Evolutionary conservation across 1,284 basidiomycete species (phyloP).

Genomic region (Amylostereum areolatum): DNA sequence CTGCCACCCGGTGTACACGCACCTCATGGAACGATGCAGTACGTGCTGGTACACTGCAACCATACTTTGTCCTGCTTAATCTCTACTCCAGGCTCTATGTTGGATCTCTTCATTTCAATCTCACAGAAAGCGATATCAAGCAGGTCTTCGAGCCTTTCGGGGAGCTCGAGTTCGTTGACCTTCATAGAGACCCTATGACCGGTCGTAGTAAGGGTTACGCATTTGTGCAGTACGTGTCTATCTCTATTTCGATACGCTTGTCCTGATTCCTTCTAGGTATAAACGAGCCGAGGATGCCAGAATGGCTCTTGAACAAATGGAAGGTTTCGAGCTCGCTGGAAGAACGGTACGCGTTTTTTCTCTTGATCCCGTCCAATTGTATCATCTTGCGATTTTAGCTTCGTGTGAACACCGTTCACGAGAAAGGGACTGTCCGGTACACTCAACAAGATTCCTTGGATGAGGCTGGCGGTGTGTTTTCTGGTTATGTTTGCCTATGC

Average conservation of each 20-base stretch:
- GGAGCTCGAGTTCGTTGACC: conserved; percentile 95
- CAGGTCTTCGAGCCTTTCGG: conserved; percentile 99
- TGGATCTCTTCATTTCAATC: conserved; percentile 93
- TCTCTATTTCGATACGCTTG: conserved; percentile 1
- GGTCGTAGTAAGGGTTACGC: conserved; percentile 97
- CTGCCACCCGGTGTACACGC: conserved; percentile 72
- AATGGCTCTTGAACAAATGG: conserved; percentile 97
- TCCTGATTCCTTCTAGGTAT: conserved; percentile 47
- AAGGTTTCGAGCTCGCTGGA: conserved; percentile 95
- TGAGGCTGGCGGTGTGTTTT: conserved; percentile 66
- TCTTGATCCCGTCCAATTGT: conserved; percentile 1
- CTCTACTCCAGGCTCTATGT: conserved; percentile 76
- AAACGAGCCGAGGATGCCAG: conserved; percentile 87
- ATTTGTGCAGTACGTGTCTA: conserved; percentile 82
- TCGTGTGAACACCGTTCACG: conserved; percentile 87
- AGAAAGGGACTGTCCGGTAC: conserved; percentile 74
- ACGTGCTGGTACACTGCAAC: conserved; percentile 22
- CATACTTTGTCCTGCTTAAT: not conserved
- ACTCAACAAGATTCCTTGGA: conserved; percentile 77
- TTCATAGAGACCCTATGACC: conserved; percentile 89
- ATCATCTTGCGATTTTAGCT: conserved; percentile 41
- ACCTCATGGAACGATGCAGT: conserved; percentile 77
- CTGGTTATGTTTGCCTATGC: not conserved
- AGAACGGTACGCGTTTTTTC: conserved; percentile 58
- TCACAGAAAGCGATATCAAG: conserved; percentile 93